Percentiles rank a stretch among this genome's conserved stretches.
Evolutionary conservation across 1,284 basidiomycete species (phyloP).

Genomic region (Malassezia dermatis): DNA sequence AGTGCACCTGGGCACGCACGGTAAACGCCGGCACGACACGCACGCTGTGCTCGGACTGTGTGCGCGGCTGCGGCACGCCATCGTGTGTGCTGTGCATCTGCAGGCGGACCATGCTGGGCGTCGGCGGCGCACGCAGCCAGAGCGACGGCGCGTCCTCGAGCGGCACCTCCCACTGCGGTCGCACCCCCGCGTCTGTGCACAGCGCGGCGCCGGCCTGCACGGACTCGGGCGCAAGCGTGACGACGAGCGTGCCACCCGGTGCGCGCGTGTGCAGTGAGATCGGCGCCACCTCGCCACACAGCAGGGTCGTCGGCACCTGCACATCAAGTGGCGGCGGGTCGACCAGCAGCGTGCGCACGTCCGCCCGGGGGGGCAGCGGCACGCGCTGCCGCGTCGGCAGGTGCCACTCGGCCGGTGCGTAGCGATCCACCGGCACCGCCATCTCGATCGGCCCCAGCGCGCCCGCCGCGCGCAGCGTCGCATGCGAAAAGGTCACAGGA

Average conservation of each 20-base stretch:
- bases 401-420: not conserved
- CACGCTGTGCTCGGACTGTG: not conserved
- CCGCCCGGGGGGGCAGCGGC: not conserved
- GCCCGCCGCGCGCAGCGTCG: not conserved
- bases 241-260: not conserved
- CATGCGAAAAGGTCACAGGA: not conserved
- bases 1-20: not conserved
- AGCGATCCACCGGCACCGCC: not conserved
- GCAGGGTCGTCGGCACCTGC: not conserved
- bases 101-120: not conserved
- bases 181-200: not conserved
- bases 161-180: not conserved
- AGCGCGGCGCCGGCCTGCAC: constrained; percentile 1
- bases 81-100: not conserved
- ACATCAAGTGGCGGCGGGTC: not conserved
- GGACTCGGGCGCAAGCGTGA: not conserved
- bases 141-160: not conserved
- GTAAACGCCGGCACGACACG: not conserved
- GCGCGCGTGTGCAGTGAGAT: not conserved
- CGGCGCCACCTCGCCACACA: not conserved
- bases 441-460: not conserved
- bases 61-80: not conserved
- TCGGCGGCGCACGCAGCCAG: constrained; percentile 6
- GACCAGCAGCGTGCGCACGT: not conserved
- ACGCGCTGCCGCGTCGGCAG: not conserved